Evolutionary conservation across 352 stramenopile species (phyloP).

Genomic region (Phytophthora crassamura): DNA sequence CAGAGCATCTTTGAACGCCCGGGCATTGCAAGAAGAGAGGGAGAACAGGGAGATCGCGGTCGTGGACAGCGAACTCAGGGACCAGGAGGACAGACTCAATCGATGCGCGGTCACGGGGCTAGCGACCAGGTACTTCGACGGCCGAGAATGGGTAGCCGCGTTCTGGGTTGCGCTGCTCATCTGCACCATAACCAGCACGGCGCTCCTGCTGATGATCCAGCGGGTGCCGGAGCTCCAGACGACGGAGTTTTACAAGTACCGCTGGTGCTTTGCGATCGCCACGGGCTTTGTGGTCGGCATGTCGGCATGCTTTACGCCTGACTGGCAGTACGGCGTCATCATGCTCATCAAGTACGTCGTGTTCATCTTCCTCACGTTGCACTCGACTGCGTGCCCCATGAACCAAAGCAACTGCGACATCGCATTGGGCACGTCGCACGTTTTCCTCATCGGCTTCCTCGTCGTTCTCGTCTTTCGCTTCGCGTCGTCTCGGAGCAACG

Average conservation of each 20-base stretch:
- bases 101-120: constrained; percentile 32
- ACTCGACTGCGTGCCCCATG: constrained; percentile 57
- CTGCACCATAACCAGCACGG: constrained; percentile 17
- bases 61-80: constrained; percentile 35
- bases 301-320: constrained; percentile 50
- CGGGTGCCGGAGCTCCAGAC: constrained; percentile 36
- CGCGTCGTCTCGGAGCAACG: constrained; percentile 28
- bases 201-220: constrained; percentile 36
- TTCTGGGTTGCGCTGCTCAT: constrained; percentile 33
- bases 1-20: constrained; percentile 14
- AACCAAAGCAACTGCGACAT: constrained; percentile 49
- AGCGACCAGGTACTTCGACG: constrained; percentile 25
- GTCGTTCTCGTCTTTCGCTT: constrained; percentile 51
- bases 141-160: constrained; percentile 50
- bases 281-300: constrained; percentile 44
- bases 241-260: constrained; percentile 57
- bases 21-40: constrained; percentile 28
- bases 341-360: constrained; percentile 46
- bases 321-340: constrained; percentile 52
- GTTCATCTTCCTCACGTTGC: constrained; percentile 57
- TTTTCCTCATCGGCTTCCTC: constrained; percentile 44
- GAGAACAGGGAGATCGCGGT: constrained; percentile 36
- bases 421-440: constrained; percentile 32
- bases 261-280: constrained; percentile 42
- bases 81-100: constrained; percentile 31